These are phyloP conservation scores for Harringtonia lauricola DNA, from an alignment of 2,329 filamentous ascomycete species.

Conservation along the genomic window DNA sequence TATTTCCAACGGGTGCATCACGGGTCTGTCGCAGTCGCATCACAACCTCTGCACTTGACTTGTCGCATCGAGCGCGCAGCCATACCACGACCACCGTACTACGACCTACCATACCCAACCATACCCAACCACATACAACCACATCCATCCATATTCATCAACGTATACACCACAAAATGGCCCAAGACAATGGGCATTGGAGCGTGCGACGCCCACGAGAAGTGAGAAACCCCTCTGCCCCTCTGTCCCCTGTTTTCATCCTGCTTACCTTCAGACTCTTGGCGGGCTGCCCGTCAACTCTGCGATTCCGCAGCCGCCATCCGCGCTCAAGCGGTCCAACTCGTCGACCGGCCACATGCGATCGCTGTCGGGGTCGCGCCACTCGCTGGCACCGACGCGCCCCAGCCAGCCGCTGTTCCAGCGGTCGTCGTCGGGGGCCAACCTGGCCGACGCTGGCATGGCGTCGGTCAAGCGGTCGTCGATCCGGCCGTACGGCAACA, in stretches of 20 bases:
- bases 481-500: conserved; percentile 62
- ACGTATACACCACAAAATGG: conserved; percentile 45
- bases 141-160: too few relatives aligned
- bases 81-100: too few relatives aligned
- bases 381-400: conserved; percentile 74
- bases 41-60: too few relatives aligned
- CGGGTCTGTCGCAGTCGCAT: background rate
- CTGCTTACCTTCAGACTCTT: conserved; percentile 52
- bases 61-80: too few relatives aligned
- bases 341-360: conserved; percentile 65
- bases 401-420: conserved; percentile 82
- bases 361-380: conserved; percentile 70
- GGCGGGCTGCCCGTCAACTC: conserved; percentile 75
- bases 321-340: conserved; percentile 86
- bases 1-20: too few relatives aligned
- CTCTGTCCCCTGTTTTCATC: conserved; percentile 4
- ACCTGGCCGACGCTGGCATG: conserved; percentile 59
- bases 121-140: too few relatives aligned
- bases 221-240: conserved; percentile 37
- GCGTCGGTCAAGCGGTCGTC: conserved; percentile 80
- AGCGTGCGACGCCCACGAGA: conserved; percentile 87
- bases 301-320: conserved; percentile 79
- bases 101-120: too few relatives aligned
- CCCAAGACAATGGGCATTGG: conserved; percentile 79
- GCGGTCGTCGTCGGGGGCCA: conserved; percentile 72